These are phyloP conservation scores for Globisporangium echinulatum DNA, from an alignment of 352 stramenopile genomes.

Conservation along the genomic window DNA sequence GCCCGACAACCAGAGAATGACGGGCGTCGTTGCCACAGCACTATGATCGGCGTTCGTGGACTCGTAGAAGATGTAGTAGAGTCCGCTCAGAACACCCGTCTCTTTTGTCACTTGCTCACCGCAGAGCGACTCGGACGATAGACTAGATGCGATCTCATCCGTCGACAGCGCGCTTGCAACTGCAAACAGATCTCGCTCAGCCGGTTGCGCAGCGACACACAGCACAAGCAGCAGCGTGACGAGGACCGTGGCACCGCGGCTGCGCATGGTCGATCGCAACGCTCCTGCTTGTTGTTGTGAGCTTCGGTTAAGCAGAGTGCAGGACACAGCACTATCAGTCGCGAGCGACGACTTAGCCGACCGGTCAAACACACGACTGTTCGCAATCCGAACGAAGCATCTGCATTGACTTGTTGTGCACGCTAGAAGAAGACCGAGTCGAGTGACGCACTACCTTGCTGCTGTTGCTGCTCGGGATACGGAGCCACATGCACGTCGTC, in stretches of 20 bases:
- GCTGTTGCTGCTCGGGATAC: conserved; percentile 5
- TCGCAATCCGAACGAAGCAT: not conserved
- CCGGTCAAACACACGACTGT: not conserved
- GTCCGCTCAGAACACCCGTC: conserved; percentile 47
- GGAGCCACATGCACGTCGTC: conserved; percentile 13
- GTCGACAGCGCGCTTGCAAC: conserved; percentile 23
- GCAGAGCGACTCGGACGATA: conserved; percentile 34
- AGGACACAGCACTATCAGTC: not conserved
- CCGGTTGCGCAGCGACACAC: not conserved
- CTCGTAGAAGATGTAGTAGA: conserved; percentile 79
- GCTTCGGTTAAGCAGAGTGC: not conserved
- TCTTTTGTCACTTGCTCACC: conserved; percentile 52
- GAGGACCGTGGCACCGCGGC: not conserved
- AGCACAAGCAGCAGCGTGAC: conserved; percentile 1
- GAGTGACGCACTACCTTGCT: conserved; percentile 11
- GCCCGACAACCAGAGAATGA: conserved; percentile 96
- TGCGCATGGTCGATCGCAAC: conserved; percentile 1
- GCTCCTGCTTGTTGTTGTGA: not conserved
- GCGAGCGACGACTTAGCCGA: not conserved
- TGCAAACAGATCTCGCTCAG: conserved; percentile 9
- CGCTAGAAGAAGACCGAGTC: conserved; percentile 34
- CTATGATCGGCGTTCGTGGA: conserved; percentile 16
- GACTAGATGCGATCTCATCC: not conserved
- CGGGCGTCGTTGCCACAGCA: conserved; percentile 25
- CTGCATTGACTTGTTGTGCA: not conserved